These are phyloP conservation scores for Solanum aculeatissimum DNA, from an alignment of 305 asterid species.

Conservation along the genomic window DNA sequence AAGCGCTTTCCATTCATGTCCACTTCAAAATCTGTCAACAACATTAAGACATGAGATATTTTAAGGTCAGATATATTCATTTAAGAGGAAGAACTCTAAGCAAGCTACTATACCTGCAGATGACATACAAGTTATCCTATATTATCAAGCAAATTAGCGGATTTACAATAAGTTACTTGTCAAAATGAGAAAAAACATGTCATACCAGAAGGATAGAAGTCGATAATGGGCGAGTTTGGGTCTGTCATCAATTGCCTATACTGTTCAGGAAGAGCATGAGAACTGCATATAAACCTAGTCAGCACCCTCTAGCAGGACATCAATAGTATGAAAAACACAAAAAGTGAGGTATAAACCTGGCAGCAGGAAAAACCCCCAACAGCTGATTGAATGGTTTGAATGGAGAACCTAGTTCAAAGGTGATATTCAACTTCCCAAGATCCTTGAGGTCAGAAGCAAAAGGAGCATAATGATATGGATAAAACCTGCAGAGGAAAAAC, in stretches of 20 bases:
- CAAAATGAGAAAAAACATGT: not conserved
- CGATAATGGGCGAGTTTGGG: constrained; percentile 85
- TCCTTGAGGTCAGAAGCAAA: constrained; percentile 94
- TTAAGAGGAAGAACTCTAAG: not conserved
- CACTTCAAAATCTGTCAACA: constrained; percentile 73
- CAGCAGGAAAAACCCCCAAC: constrained; percentile 96
- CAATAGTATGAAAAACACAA: not conserved
- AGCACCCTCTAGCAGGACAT: not conserved
- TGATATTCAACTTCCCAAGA: constrained; percentile 58
- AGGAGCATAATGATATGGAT: constrained; percentile 98
- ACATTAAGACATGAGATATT: not conserved
- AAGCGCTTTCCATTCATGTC: constrained; percentile 96
- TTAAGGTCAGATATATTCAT: not conserved
- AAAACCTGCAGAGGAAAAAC: constrained; percentile 60
- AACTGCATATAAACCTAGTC: constrained; percentile 37
- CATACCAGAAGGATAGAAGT: constrained; percentile 88
- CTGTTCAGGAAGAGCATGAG: constrained; percentile 89
- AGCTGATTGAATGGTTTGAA: constrained; percentile 96
- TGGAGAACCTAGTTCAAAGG: constrained; percentile 80
- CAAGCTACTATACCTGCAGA: not conserved
- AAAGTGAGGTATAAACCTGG: constrained; percentile 50
- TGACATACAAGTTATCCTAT: not conserved
- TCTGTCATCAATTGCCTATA: constrained; percentile 89
- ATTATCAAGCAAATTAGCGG: not conserved
- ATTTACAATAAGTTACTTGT: not conserved